Conservation (phyloP, 1,139 yeast genomes). For the Sugiyamaella grinbergsii region DNA sequence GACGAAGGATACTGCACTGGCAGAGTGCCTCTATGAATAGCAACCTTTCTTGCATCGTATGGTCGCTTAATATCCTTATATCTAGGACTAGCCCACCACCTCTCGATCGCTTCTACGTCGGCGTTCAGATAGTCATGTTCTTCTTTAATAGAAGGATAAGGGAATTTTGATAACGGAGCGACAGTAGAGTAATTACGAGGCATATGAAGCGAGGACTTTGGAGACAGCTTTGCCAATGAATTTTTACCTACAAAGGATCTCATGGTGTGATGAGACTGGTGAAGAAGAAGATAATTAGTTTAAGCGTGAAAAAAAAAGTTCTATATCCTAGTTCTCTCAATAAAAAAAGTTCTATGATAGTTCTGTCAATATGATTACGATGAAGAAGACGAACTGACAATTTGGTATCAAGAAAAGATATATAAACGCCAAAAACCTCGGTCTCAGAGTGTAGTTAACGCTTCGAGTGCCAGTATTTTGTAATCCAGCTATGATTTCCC, state of each 20-base stretch:
- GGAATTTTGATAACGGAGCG: conserved; percentile 43
- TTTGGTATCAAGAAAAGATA: too few species aligned
- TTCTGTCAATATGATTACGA: too few species aligned
- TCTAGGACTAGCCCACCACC: conserved; percentile 57
- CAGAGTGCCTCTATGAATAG: conserved; percentile 55
- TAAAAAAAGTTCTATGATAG: too few species aligned
- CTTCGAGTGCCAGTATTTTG: too few species aligned
- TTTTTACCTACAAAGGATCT: conserved; percentile 13
- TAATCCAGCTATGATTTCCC: too few species aligned
- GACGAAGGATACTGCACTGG: conserved; percentile 55
- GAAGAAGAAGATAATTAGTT: too few species aligned
- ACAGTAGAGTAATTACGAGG: conserved; percentile 19
- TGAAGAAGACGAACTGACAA: neutral
- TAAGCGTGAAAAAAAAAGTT: too few species aligned
- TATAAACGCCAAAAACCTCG: too few species aligned
- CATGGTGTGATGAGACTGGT: conserved; percentile 1
- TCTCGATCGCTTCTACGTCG: conserved; percentile 45
- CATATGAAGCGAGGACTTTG: neutral
- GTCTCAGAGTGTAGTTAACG: too few species aligned
- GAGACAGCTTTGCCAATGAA: conserved; percentile 3
- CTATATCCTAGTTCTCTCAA: too few species aligned
- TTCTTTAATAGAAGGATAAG: conserved; percentile 43
- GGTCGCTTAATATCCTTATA: conserved; percentile 55
- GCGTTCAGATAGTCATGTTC: conserved; percentile 40
- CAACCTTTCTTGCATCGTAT: conserved; percentile 56